Evolutionary conservation across 345 rosid species (phyloP), one percentile per base, ranked within the genome.

Genomic region (Populus euphratica): DNA sequence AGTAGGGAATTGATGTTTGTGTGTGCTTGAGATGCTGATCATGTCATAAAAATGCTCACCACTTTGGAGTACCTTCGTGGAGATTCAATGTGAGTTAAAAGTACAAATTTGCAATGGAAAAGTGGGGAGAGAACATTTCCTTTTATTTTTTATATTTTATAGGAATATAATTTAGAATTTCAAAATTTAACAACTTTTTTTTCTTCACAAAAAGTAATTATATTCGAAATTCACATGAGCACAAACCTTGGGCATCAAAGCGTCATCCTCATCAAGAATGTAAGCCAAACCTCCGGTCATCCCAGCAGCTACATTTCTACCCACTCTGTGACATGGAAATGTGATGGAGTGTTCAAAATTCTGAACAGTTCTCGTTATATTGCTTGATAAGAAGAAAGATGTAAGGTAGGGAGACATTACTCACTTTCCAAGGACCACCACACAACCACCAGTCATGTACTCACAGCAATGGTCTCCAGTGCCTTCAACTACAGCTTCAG

Each of bases 391-490:
- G 25, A 33, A 18, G 43, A 31, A 54, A 31, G 6, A 71, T 7
- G 47, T 12, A 50, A 52, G 23, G 61, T 43, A 66, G 38, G 43
- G 76, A 72, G 65, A 69, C 56, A 80, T 50, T 61, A 85, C 99
- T 92, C 78, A 96, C 99, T 96, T 96, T 85, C 99, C 99, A 75
- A 96, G 94, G 29, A 93, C 88, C 20, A 93, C 94, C 33, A 96
- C 96, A 75, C 98, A 93, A 49, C 99, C 99, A 73, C 98, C 99
- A 76, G 99, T 96, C 99, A 96, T 93, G 87, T 96, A 96, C 84
- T 96, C 98, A 64, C 98, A 96, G 73, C 95, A 96, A 77, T 96
- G 99, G 76, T 96, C 98, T 59, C 99, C 98, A 69, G 95, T 92
- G 76, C 99, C 99, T 91, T 96, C 99, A 83, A 96, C 99, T 35